Evolutionary conservation across 108 stramenopile genomes (phyloP).

Genomic region (Cyclotella sp.): DNA sequence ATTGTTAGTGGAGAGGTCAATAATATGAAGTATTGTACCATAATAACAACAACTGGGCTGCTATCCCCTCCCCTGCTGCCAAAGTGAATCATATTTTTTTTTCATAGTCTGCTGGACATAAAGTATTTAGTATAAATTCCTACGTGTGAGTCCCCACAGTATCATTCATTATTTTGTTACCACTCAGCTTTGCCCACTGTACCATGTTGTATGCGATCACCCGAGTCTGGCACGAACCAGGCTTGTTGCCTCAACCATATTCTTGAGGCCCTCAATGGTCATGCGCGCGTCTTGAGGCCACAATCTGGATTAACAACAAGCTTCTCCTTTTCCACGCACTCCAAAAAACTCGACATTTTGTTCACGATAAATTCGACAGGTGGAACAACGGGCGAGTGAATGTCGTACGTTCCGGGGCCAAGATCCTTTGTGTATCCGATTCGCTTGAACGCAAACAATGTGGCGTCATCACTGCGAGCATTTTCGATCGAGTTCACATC

Average conservation of each 20-base stretch:
- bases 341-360: constrained; percentile 53
- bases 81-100: too few relatives aligned
- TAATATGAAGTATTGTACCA: too few relatives aligned
- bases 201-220: too few relatives aligned
- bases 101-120: too few relatives aligned
- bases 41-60: too few relatives aligned
- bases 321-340: constrained; percentile 41
- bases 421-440: constrained; percentile 62
- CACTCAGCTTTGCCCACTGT: too few relatives aligned
- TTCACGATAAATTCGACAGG: constrained; percentile 42
- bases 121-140: too few relatives aligned
- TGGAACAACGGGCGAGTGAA: constrained; percentile 80
- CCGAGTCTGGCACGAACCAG: too few relatives aligned
- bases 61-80: too few relatives aligned
- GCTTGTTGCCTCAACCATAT: constrained; percentile 58
- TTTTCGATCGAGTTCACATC: constrained; percentile 85
- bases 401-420: constrained; percentile 78
- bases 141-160: too few relatives aligned
- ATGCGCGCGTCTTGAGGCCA: constrained; percentile 76
- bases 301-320: constrained; percentile 77
- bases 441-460: constrained; percentile 1
- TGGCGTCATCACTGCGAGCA: constrained; percentile 67
- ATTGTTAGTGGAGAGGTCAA: too few relatives aligned
- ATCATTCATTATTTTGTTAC: too few relatives aligned
- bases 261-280: constrained; percentile 51